Percentiles rank a stretch among this genome's conserved stretches.
phyloP scores from a whole-genome alignment of 257 asterid genomes.

The Capsicum rhomboideum region DNA sequence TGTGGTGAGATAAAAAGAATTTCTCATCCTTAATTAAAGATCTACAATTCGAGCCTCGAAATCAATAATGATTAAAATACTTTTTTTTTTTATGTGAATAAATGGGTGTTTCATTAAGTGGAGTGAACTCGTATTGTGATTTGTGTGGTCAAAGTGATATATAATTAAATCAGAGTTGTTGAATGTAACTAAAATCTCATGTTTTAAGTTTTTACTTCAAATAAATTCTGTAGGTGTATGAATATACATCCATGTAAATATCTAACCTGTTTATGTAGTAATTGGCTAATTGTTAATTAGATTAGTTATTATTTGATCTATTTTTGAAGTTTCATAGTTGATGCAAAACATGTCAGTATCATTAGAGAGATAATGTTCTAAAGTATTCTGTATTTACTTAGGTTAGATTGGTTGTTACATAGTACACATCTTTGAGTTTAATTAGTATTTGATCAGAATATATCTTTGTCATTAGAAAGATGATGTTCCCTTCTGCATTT shows the following conservation, averaged over 20 bases:
- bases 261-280: neutral
- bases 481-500: neutral
- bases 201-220: neutral
- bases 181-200: neutral
- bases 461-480: neutral
- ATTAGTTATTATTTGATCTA: neutral
- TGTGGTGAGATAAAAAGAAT: neutral
- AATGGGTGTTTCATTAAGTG: neutral
- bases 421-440: neutral
- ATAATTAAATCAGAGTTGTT: too few species aligned
- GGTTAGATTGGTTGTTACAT: neutral
- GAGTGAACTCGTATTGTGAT: neutral
- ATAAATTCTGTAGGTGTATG: neutral
- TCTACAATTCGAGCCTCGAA: too few species aligned
- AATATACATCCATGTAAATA: neutral
- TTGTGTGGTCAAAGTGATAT: too few species aligned
- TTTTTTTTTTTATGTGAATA: too few species aligned
- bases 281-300: neutral
- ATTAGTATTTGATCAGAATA: neutral
- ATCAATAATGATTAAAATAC: too few species aligned
- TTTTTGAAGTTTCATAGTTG: neutral
- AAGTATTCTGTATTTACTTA: neutral
- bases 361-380: neutral
- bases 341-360: neutral
- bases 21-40: too few species aligned